Conservation (phyloP, 2,329 filamentous ascomycete genomes). For the Thelonectria blattea region DNA sequence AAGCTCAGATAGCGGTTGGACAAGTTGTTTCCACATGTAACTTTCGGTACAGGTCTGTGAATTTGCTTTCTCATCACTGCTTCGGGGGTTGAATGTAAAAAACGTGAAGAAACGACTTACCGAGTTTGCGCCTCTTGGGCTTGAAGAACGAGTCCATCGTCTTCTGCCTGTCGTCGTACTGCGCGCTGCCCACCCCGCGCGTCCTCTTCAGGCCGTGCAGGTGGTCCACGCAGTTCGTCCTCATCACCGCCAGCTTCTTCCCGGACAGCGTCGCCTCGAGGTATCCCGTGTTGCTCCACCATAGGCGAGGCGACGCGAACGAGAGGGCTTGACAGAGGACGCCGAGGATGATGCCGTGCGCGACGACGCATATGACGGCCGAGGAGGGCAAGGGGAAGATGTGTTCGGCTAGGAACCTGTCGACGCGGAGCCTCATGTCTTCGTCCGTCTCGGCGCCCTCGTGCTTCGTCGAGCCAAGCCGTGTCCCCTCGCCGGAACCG, state of each 20-base stretch:
- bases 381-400: conserved; percentile 60
- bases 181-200: conserved; percentile 78
- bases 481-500: conserved; percentile 71
- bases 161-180: conserved; percentile 76
- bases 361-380: conserved; percentile 59
- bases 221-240: conserved; percentile 74
- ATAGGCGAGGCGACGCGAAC: conserved; percentile 28
- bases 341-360: conserved; percentile 82
- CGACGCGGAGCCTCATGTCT: conserved; percentile 68
- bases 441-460: conserved; percentile 70
- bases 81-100: conserved; percentile 28
- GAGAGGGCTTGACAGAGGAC: conserved; percentile 70
- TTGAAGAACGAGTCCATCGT: conserved; percentile 82
- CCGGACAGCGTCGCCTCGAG: conserved; percentile 41
- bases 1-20: conserved; percentile 81
- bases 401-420: conserved; percentile 69
- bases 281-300: conserved; percentile 63
- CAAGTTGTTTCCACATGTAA: conserved; percentile 71
- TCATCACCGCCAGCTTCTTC: conserved; percentile 55
- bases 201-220: conserved; percentile 78
- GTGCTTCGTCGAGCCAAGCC: conserved; percentile 51
- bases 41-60: conserved; percentile 88
- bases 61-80: conserved; percentile 71
- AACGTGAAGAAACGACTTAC: conserved; percentile 45
- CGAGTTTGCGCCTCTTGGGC: conserved; percentile 40